Conservation (phyloP, 225 moss, liverwort and hornwort species). For the Marchantia paleacea region DNA sequence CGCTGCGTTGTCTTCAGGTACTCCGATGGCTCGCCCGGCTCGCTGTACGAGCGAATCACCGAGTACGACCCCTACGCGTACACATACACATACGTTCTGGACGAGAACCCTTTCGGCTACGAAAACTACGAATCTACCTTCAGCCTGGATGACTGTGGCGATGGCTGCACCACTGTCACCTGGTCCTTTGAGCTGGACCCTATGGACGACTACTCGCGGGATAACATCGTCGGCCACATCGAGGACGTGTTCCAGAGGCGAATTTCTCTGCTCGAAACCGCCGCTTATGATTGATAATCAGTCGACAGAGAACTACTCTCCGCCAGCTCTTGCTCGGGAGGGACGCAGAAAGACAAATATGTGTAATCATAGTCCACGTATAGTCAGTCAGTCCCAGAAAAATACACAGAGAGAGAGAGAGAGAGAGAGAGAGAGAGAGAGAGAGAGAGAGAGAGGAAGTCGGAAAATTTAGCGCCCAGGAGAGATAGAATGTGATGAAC, state of each 20-base stretch:
- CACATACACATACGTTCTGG: constrained; percentile 30
- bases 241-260: constrained; percentile 27
- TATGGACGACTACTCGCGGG: constrained; percentile 18
- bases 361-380: not conserved
- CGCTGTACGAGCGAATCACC: constrained; percentile 26
- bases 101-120: constrained; percentile 32
- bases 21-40: constrained; percentile 24
- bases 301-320: constrained; percentile 15
- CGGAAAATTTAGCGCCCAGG: not conserved
- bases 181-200: constrained; percentile 32
- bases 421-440: constrained; percentile 18
- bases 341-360: not conserved
- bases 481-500: not conserved
- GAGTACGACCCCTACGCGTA: constrained; percentile 26
- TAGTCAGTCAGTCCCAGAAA: not conserved
- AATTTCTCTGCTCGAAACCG: constrained; percentile 22
- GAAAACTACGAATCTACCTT: constrained; percentile 30
- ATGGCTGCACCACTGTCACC: constrained; percentile 25
- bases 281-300: constrained; percentile 22
- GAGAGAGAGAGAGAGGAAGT: not conserved
- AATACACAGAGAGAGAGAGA: not conserved
- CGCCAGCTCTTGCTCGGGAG: not conserved
- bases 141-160: constrained; percentile 21
- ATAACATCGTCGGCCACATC: constrained; percentile 8
- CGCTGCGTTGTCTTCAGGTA: constrained; percentile 29